Base-by-base conservation (phyloP, 2,329 filamentous ascomycete species). In the Sarocladium oryzae region DNA sequence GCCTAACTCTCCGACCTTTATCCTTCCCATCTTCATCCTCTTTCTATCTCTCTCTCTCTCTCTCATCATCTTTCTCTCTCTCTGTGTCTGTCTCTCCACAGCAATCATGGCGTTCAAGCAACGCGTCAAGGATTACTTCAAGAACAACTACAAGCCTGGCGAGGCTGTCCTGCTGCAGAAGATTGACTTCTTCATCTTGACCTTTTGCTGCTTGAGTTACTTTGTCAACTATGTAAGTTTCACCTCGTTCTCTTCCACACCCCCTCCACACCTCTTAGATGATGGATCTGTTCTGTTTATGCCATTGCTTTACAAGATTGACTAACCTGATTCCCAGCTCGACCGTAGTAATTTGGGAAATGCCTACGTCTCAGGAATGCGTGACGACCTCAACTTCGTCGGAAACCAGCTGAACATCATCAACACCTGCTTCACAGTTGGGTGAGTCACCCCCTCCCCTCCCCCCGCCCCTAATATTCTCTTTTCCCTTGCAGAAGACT, bases 121-220 rank as follows among this genome's bases (percentile, higher is more conserved):
- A n/a, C 15, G 35, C 15, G 18, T 49, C 16, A 49, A 49, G 28
- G 59, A 61, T 10, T 69, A 72, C 52, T 55, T 71, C n/a, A 56
- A 62, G 48, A 56, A 53, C 20, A 57, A 65, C 13, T 66, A 69
- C 38, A 60, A 62, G 23, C 67, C 69, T 0, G 68, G 66, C 2
- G 71, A 74, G 59, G 63, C 66, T 26, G 28, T 69, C 68, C 53
- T 63, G 83, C 26, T 84, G 5, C 72, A 69, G 36, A 82, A 80
- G 66, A 78, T 82, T 45, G 81, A 84, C 60, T 83, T 82, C 58
- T 84, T 83, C 65, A 83, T 84, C 57, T 63, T 84, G 40, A 81
- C 77, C 0, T 84, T 84, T 58, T 84, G 81, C 63, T 84, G 80
- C 58, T 59, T 84, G 48, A 75, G 71, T 56, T 80, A 79, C 58